Base-by-base conservation (phyloP, 116 monocot genomes). In the Dioscorea cayenensis region DNA sequence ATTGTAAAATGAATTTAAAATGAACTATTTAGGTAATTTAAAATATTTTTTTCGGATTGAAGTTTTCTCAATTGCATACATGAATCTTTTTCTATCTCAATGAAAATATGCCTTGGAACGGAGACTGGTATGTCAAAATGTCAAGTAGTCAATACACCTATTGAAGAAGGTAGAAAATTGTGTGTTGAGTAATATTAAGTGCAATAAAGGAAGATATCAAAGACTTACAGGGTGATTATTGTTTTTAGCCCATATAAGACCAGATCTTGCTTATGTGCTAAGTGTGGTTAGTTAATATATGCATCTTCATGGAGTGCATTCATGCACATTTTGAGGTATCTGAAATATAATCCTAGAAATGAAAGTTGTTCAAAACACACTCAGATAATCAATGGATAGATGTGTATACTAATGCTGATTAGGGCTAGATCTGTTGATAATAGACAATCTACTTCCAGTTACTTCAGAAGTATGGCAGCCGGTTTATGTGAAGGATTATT, bases 281-380 rank as follows among this genome's bases (percentile, higher is more conserved):
- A 66, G 65, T 32, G 29, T 66, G 5, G 22, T 66, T 7, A 63
- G 6, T 17, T 29, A 66, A 28, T 66, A 7, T 28, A 66, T 66
- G 65, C 65, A 66, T 28, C 25, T 28, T 66, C 65, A 21, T 66
- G 27, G 29, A 66, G 65, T 11, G 69, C 51, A 27, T 49, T 69
- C 16, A 69, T 69, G 49, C 51, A 51, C 49, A 69, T 69, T 69
- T 69, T 69, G 50, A 69, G 69, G 50, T 69, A 69, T 23, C 49
- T 69, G 23, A 69, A 69, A 28, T 49, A 2, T 51, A 14, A 49
- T 69, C 51, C 12, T 69, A 14, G 69, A 69, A 69, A 28, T n/a
- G 49, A 50, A 69, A 51, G 49, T 51, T 69, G 51, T 51, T 51
- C 48, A 69, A 19, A 8, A 37, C 37, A 48, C 37, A 68, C 25